A percentile compares a stretch with the other conserved stretches of the same genome.
Evolutionary conservation across 306 rosid species (phyloP).

Genomic region (Benincasa hispida): DNA sequence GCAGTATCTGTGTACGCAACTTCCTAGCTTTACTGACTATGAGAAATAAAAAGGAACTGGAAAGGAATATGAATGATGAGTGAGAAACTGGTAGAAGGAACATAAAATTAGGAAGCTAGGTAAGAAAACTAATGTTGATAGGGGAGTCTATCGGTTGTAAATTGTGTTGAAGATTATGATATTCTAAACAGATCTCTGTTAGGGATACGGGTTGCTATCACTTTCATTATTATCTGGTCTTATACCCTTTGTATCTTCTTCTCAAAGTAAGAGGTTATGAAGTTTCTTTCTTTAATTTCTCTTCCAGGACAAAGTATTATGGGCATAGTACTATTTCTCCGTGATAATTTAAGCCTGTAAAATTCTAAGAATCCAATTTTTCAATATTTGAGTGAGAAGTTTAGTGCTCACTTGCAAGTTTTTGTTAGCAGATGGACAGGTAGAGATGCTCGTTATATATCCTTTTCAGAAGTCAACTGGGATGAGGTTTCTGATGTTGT

Average conservation of each 20-base stretch:
- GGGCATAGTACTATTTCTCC: not conserved
- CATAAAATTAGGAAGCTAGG: not conserved
- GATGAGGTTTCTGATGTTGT: constrained; percentile 39
- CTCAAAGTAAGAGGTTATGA: not conserved
- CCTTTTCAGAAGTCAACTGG: constrained; percentile 51
- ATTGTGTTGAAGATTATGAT: not conserved
- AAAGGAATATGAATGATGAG: not conserved
- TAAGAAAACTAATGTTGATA: not conserved
- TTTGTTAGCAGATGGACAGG: constrained; percentile 23
- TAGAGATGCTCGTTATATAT: constrained; percentile 38
- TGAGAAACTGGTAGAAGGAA: not conserved
- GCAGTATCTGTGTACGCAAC: not conserved
- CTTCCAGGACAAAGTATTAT: not conserved
- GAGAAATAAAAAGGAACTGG: not conserved
- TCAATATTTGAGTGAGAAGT: not conserved
- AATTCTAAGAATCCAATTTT: not conserved
- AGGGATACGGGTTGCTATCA: not conserved
- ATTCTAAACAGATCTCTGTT: not conserved
- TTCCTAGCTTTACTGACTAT: not conserved
- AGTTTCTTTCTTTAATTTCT: not conserved
- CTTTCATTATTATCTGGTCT: not conserved
- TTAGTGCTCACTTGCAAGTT: constrained; percentile 26
- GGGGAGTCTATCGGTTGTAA: not conserved
- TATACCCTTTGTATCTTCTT: not conserved
- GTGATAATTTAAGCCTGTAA: not conserved